These are phyloP conservation scores for Ophiostoma piceae DNA, from an alignment of 2,329 filamentous ascomycete genomes.

Conservation along the genomic window DNA sequence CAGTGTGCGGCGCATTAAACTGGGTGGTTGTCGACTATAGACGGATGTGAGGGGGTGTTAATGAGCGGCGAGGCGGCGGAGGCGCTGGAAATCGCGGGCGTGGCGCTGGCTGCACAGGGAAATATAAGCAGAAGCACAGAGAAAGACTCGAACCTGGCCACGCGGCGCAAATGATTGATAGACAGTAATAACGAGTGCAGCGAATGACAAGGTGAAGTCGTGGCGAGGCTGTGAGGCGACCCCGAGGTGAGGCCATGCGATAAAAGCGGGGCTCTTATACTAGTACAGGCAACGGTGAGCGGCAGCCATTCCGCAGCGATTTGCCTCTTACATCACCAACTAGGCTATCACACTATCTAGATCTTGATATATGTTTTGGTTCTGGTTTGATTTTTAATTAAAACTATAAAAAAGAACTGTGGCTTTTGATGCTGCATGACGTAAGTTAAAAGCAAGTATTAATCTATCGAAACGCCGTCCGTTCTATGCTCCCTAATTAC, in stretches of 20 bases:
- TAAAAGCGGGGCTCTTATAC: neutral
- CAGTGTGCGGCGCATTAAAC: constrained; percentile 66
- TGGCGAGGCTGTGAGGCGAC: constrained; percentile 1
- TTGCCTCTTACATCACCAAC: neutral
- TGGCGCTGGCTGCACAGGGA: neutral
- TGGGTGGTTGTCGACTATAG: neutral
- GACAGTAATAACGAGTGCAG: neutral
- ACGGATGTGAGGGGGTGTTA: neutral
- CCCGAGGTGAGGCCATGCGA: neutral
- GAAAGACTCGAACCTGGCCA: neutral
- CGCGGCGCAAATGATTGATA: neutral
- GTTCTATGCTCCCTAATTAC: constrained; percentile 10
- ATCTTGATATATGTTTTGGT: too few relatives aligned
- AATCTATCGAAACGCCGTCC: constrained; percentile 15
- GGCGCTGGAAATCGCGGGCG: neutral
- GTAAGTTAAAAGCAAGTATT: neutral
- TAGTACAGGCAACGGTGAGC: neutral
- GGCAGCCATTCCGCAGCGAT: neutral
- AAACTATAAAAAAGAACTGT: neutral
- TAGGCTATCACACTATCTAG: too few relatives aligned
- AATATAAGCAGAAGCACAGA: neutral
- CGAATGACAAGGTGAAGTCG: neutral
- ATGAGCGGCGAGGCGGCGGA: neutral
- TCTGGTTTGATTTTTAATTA: neutral
- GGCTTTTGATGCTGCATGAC: neutral